Evolutionary conservation across 257 asterid species (phyloP), one percentile per base, ranked within the genome.

Genomic region (Vinca minor): DNA sequence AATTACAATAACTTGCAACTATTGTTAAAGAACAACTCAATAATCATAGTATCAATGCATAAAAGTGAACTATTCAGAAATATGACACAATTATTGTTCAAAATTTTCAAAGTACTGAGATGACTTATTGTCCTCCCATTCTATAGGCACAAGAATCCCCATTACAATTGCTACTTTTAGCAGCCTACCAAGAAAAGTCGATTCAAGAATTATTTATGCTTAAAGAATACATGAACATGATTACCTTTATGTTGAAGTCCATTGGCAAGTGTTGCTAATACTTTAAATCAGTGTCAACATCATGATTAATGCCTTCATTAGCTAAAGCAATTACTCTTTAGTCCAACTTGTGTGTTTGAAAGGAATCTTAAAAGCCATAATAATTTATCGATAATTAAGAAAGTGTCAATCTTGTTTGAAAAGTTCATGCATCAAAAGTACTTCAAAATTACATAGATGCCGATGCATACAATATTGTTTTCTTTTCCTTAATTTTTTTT

Each of bases 341-440:
- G 56, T 31, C 42, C 21, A 1, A 29, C 38, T 31, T 10, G 13
- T 55, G 62, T 56, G 62, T 56, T 36, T 15, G 25, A 56, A 14
- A 29, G 18, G 60, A 55, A 55, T 55, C 60, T 55, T 15, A 31
- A 7, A n/a, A 31, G 42, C 17, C 34, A n/a, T 17, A 31, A 11
- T 55, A 55, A 29, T 55, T 23, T 26, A 28, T 21, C 9, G 42
- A 56, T n/a, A n/a, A n/a, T 56, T 56, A 56, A 31, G 62, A 49
- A 49, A 23, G 56, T 49, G 17, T 50, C 8, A n/a, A 50, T 50
- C 18, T 50, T 23, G 32, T 9, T 1, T 4, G 47, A 25, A 50
- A 50, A 50, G 57, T 23, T 3, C 32, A 7, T 38, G 42, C 42
- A 4, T 38, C 4, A 38, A 4, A 38, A 8, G 8, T 38, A 3